Conservation (phyloP, 2,329 filamentous ascomycete species). For the Teratosphaeria nubilosa region DNA sequence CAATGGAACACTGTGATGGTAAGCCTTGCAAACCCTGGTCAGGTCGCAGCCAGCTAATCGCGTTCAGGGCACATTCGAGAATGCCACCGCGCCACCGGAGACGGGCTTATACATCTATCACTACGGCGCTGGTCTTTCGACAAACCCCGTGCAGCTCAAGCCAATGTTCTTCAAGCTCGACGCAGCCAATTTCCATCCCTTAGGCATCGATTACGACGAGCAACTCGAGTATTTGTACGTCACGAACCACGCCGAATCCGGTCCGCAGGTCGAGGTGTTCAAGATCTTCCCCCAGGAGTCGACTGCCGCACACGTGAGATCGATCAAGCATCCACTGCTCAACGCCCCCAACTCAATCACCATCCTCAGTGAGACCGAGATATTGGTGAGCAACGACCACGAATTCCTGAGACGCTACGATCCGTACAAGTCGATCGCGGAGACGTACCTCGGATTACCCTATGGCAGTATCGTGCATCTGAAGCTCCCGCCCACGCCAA, state of each 20-base stretch:
- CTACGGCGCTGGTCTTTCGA: slow-evolving; percentile 20
- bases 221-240: slow-evolving; percentile 28
- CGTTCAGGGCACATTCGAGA: slow-evolving; percentile 20
- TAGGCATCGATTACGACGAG: slow-evolving; percentile 31
- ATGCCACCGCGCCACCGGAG: slow-evolving; percentile 8
- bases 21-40: slow-evolving; percentile 2
- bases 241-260: slow-evolving; percentile 29
- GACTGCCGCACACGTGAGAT: slow-evolving; percentile 22
- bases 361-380: slow-evolving; percentile 21
- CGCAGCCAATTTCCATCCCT: slow-evolving; percentile 30
- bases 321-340: slow-evolving; percentile 25
- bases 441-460: slow-evolving; percentile 30
- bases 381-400: slow-evolving; percentile 36
- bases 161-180: slow-evolving; percentile 18
- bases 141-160: slow-evolving; percentile 17
- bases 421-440: slow-evolving; percentile 24
- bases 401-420: slow-evolving; percentile 22
- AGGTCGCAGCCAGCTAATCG: neutral
- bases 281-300: slow-evolving; percentile 15
- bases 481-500: slow-evolving; percentile 13
- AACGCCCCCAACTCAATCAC: slow-evolving; percentile 31
- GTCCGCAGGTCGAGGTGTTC: slow-evolving; percentile 29
- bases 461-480: slow-evolving; percentile 29
- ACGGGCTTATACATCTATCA: slow-evolving; percentile 31
- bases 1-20: slow-evolving; percentile 39